Percentiles rank a stretch among this genome's conserved stretches.
These are phyloP conservation scores for Tolypocladium tropicale DNA, from an alignment of 2,329 filamentous ascomycete genomes.

Conservation along the genomic window DNA sequence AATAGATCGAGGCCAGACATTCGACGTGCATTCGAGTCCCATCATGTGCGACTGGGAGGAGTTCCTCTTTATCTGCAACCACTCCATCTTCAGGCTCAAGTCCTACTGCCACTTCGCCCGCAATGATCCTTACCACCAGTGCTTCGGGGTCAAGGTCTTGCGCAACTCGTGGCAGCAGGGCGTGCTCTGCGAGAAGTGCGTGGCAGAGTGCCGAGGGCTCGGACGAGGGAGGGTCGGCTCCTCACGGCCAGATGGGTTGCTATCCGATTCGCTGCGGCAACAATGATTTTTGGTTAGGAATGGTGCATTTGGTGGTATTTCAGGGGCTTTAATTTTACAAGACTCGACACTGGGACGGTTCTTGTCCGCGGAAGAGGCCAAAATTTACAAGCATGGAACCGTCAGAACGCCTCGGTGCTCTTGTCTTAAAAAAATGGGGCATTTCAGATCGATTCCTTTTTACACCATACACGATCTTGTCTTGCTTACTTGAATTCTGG, in stretches of 20 bases:
- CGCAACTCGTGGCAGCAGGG: conserved; percentile 48
- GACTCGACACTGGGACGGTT: neutral
- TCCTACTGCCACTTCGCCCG: conserved; percentile 67
- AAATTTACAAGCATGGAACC: neutral
- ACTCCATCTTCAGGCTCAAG: conserved; percentile 48
- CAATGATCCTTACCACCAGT: conserved; percentile 60
- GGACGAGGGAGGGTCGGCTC: neutral
- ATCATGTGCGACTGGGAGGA: conserved; percentile 64
- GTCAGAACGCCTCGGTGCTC: neutral
- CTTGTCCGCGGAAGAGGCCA: neutral
- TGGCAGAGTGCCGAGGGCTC: conserved; percentile 4
- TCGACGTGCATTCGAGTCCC: neutral
- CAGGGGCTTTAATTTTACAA: too few species aligned
- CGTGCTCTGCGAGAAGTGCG: conserved; percentile 41
- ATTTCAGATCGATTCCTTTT: too few species aligned
- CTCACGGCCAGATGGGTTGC: neutral
- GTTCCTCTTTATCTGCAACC: conserved; percentile 55
- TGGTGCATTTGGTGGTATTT: neutral
- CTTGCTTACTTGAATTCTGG: neutral
- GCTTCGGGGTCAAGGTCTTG: conserved; percentile 56
- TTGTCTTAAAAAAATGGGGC: neutral
- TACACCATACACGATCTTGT: neutral
- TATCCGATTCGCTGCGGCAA: neutral
- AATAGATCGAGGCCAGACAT: neutral
- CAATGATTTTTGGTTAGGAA: neutral